phyloP scores from a whole-genome alignment of 805 yeast species.

The Saccharomycopsis sp. region DNA sequence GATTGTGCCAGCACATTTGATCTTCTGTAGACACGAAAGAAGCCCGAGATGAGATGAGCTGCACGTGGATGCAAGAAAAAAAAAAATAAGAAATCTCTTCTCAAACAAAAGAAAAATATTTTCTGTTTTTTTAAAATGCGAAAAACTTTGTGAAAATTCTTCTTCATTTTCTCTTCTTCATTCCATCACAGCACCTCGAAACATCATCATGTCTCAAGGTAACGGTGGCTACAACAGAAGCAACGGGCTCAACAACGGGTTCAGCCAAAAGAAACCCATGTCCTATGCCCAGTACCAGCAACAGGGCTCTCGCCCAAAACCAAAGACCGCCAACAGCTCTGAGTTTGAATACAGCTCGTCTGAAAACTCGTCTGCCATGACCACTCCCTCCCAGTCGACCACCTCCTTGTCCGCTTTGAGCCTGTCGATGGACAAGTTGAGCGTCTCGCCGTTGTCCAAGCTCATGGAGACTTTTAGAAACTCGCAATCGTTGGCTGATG shows the following conservation, averaged over 20 bases:
- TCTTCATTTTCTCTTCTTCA: background rate
- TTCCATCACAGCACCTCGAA: background rate
- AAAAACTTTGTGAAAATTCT: too few species aligned
- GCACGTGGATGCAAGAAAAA: too few species aligned
- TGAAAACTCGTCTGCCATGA: constrained; percentile 12
- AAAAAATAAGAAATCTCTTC: too few species aligned
- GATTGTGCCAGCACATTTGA: too few species aligned
- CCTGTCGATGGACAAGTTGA: constrained; percentile 59
- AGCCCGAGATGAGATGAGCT: too few species aligned
- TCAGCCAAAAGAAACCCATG: constrained; percentile 19
- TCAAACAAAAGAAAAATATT: too few species aligned
- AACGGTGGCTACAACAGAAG: background rate
- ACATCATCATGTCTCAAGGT: background rate
- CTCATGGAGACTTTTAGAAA: constrained; percentile 42
- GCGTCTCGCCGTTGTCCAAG: constrained; percentile 57
- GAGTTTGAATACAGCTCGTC: constrained; percentile 10
- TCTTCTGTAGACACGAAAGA: too few species aligned
- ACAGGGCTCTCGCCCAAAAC: background rate
- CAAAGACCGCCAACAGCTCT: background rate
- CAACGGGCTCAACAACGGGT: background rate
- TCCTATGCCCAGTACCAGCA: constrained; percentile 17
- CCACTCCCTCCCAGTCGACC: constrained; percentile 44
- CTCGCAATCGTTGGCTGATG: constrained; percentile 45
- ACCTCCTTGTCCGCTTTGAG: constrained; percentile 66
- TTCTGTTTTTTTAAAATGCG: too few species aligned